A percentile compares a stretch with the other conserved stretches of the same genome.
These are phyloP conservation scores for Rachicladosporium sp. DNA, from an alignment of 2,329 filamentous ascomycete species.

Conservation along the genomic window DNA sequence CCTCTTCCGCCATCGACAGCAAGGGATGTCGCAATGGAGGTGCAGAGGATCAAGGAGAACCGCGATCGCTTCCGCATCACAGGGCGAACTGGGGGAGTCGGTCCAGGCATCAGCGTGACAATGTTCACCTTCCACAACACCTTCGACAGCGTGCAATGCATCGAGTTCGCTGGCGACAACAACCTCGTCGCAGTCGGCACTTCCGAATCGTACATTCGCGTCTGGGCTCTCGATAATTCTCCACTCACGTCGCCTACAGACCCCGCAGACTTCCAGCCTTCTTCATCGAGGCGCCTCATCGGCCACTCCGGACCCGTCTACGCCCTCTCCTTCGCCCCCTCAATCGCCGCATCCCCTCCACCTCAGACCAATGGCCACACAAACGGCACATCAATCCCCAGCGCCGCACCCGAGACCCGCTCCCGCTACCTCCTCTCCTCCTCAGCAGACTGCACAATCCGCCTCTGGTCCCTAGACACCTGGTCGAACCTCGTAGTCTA, in stretches of 20 bases:
- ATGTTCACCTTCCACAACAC: slow-evolving; percentile 99
- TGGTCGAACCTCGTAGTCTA: slow-evolving; percentile 92
- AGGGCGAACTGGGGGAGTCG: slow-evolving; percentile 67
- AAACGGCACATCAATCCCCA: slow-evolving; percentile 15
- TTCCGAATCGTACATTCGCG: slow-evolving; percentile 84
- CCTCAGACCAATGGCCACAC: slow-evolving; percentile 25
- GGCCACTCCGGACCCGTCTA: slow-evolving; percentile 88
- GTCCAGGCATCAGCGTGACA: slow-evolving; percentile 73
- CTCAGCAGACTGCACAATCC: slow-evolving; percentile 75
- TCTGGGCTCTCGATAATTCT: slow-evolving; percentile 84
- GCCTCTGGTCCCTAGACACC: slow-evolving; percentile 83
- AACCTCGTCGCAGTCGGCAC: slow-evolving; percentile 79
- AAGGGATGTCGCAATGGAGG: slow-evolving; percentile 84
- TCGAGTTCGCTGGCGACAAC: slow-evolving; percentile 90
- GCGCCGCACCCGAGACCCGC: slow-evolving; percentile 33
- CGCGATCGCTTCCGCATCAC: slow-evolving; percentile 86
- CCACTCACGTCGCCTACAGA: slow-evolving; percentile 57
- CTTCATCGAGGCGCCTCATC: slow-evolving; percentile 63
- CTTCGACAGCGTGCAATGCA: slow-evolving; percentile 73
- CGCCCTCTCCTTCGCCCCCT: slow-evolving; percentile 75
- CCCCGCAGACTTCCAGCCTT: slow-evolving; percentile 44
- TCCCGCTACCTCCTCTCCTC: slow-evolving; percentile 74
- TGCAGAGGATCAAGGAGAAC: slow-evolving; percentile 86
- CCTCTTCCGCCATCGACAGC: slow-evolving; percentile 80
- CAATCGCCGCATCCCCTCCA: slow-evolving; percentile 32